A percentile compares a stretch with the other conserved stretches of the same genome.
phyloP scores from a whole-genome alignment of 495 filamentous ascomycete genomes.

The Cercophora sp. region DNA sequence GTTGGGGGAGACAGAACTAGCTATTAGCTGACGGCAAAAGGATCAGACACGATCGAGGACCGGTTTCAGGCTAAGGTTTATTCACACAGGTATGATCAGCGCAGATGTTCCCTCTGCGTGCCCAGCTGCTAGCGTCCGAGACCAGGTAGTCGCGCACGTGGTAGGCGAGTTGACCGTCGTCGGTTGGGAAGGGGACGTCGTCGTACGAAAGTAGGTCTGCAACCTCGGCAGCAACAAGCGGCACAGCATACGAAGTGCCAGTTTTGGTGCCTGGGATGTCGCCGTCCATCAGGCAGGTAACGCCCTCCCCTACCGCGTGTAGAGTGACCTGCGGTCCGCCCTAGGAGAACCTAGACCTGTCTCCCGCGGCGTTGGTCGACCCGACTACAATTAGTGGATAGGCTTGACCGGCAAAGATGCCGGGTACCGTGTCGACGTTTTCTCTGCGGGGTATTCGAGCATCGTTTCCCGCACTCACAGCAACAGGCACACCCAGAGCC shows the following conservation, averaged over 20 bases:
- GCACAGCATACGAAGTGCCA: not conserved
- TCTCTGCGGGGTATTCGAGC: not conserved
- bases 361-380: not conserved
- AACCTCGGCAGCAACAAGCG: not conserved
- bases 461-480: not conserved
- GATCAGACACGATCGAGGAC: too few relatives aligned
- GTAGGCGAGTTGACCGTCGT: not conserved
- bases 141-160: not conserved
- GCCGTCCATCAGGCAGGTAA: not conserved
- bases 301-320: not conserved
- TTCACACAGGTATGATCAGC: too few relatives aligned
- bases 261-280: not conserved
- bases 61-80: too few relatives aligned
- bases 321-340: not conserved
- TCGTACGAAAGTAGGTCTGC: not conserved
- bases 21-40: too few relatives aligned
- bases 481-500: not conserved
- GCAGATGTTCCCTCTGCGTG: too few relatives aligned
- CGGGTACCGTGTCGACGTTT: not conserved
- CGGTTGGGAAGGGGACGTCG: not conserved
- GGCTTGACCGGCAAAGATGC: not conserved
- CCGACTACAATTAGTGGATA: not conserved
- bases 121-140: not conserved
- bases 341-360: not conserved
- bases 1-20: too few relatives aligned